Evolutionary conservation across 202 grass and related monocot genomes (phyloP).

Genomic region (Zoysia matrella): DNA sequence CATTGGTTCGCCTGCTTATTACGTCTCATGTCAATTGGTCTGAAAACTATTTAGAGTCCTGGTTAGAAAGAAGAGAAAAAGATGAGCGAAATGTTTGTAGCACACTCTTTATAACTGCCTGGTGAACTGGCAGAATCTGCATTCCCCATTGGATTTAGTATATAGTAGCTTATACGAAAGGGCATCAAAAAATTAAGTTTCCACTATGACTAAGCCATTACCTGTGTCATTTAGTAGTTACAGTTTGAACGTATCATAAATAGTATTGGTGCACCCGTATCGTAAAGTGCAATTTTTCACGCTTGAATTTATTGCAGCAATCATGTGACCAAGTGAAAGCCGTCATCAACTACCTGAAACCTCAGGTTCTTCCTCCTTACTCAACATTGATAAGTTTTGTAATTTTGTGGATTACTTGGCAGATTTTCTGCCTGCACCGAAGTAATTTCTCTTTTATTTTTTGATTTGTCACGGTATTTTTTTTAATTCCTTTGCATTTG

Average conservation of each 20-base stretch:
- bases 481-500: slow-evolving; percentile 19
- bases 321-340: slow-evolving; percentile 32
- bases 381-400: slow-evolving; percentile 36
- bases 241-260: slow-evolving; percentile 13
- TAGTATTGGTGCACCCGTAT: background rate
- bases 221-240: background rate
- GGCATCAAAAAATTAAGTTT: background rate
- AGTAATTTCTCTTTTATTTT: background rate
- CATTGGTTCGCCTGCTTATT: background rate
- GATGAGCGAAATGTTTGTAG: background rate
- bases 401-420: slow-evolving; percentile 49
- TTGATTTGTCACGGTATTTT: slow-evolving; percentile 5
- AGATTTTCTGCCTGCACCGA: slow-evolving; percentile 16
- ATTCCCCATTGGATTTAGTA: background rate
- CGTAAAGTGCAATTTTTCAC: background rate
- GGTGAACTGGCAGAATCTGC: background rate
- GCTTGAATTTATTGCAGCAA: slow-evolving; percentile 50
- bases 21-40: background rate
- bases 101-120: background rate
- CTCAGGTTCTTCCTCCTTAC: slow-evolving; percentile 82
- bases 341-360: slow-evolving; percentile 83
- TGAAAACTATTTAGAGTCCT: background rate
- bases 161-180: background rate
- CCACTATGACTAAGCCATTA: background rate
- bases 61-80: background rate